Base-by-base conservation (phyloP, 208 protist genomes). In the Zelonia costaricensis region DNA sequence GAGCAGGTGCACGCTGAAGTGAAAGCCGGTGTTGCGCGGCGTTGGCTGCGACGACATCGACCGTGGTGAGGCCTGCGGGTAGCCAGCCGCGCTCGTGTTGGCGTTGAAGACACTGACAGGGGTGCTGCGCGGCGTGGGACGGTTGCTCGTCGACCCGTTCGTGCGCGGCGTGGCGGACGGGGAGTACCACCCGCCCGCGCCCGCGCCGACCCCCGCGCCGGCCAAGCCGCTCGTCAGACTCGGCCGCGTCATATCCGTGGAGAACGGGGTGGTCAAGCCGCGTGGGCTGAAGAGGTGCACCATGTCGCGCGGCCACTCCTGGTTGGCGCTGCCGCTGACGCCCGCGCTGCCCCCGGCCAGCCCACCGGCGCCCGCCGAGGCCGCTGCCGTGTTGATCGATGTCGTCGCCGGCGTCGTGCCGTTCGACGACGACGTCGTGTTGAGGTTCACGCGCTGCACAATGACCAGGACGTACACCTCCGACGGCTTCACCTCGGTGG, bases 1-100 rank as follows among this genome's bases (percentile, higher is more conserved):
- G 30, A 91, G 63, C 1, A 92, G 60, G 67, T 94, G 83, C 30
- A 94, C 49, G 54, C 83, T 91, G 62, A 80, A 91, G 16, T 74
- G 68, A 35, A 82, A 91, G 13, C 75, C 65, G 18, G 18, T 35
- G 18, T 22, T 27, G 16, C 62, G 57, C 28, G 49, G 46, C 5
- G 66, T 73, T 6, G 58, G 48, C 46, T 28, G 44, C 13, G 59
- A 60, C 16, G 54, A 40, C 5, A 45, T 25, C n/a, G 63, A 63
- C 8, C 45, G 57, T 3, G 58, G 45, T 4, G 44, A 72, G 25
- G 35, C 69, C 0, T 38, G 44, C 54, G 3, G 20, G 13, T 28
- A 13, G 8, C 30, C 45, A 35, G 49, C 33, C 33, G 40, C 51
- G 22, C n/a, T 3, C 44, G 40, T 43, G 31, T 6, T 27, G n/a